These are phyloP conservation scores for Fusarium nygamai DNA, from an alignment of 2,329 filamentous ascomycete species.

Conservation along the genomic window DNA sequence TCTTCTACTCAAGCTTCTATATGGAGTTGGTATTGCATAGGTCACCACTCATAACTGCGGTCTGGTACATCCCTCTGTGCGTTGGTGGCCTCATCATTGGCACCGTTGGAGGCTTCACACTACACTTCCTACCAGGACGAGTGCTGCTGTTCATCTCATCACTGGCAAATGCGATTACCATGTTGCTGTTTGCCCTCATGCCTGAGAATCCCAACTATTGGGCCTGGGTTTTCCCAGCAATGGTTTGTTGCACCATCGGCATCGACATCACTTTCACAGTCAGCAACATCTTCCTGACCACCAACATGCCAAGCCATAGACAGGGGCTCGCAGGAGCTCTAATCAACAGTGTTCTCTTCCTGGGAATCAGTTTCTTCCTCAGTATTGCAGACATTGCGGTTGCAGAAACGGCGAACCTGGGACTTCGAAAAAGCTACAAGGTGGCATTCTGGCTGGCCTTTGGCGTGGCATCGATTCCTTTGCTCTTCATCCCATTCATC, in stretches of 20 bases:
- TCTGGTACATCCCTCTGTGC: constrained; percentile 68
- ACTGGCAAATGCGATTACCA: constrained; percentile 59
- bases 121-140: constrained; percentile 65
- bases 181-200: constrained; percentile 66
- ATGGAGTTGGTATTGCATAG: constrained; percentile 63
- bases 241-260: constrained; percentile 68
- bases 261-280: constrained; percentile 75
- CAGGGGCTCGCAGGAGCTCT: constrained; percentile 74
- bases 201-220: constrained; percentile 66
- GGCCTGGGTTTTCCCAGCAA: constrained; percentile 70
- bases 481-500: constrained; percentile 37
- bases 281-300: constrained; percentile 74
- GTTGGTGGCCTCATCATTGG: constrained; percentile 68
- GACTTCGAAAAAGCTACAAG: constrained; percentile 45
- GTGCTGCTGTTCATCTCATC: constrained; percentile 63
- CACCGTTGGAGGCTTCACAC: constrained; percentile 61
- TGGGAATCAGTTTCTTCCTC: constrained; percentile 71
- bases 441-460: constrained; percentile 42
- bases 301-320: constrained; percentile 63
- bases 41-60: constrained; percentile 63
- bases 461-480: constrained; percentile 31
- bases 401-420: constrained; percentile 52
- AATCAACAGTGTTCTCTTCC: constrained; percentile 69
- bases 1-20: constrained; percentile 73
- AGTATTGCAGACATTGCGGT: constrained; percentile 69